Conservation (phyloP, 2,329 filamentous ascomycete genomes). For the Fusarium phyllophilum region DNA sequence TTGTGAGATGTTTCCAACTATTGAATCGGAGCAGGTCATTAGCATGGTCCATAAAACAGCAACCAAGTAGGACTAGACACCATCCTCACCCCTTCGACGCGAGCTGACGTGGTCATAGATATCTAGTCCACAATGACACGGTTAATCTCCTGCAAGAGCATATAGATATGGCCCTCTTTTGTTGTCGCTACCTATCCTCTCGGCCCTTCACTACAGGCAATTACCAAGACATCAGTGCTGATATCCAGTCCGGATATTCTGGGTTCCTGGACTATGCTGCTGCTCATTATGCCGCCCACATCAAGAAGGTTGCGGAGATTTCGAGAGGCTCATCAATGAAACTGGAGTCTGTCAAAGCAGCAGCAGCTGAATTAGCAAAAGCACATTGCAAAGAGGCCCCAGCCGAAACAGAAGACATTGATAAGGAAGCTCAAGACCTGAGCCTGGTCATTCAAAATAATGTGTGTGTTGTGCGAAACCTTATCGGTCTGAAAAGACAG, state of each 20-base stretch:
- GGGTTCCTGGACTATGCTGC: neutral
- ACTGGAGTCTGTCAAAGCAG: rapidly evolving
- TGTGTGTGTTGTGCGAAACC: rapidly evolving
- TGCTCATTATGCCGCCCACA: rapidly evolving
- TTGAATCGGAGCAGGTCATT: rapidly evolving
- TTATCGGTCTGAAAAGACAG: rapidly evolving
- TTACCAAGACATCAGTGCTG: rapidly evolving
- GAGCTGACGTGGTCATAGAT: rapidly evolving
- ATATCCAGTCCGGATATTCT: neutral
- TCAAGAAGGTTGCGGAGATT: rapidly evolving
- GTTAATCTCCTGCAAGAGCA: rapidly evolving
- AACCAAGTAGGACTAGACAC: neutral
- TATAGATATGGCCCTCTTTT: neutral
- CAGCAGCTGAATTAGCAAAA: rapidly evolving
- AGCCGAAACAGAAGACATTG: rapidly evolving
- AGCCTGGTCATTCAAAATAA: rapidly evolving
- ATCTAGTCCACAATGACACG: rapidly evolving
- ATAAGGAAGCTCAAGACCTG: rapidly evolving
- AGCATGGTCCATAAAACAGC: neutral
- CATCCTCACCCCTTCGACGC: rapidly evolving
- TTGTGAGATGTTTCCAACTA: rapidly evolving
- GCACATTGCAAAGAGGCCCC: rapidly evolving
- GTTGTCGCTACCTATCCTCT: neutral
- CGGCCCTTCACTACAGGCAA: rapidly evolving
- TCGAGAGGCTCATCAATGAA: rapidly evolving